Percentiles rank a stretch among this genome's conserved stretches.
Conservation (phyloP, 768 basidiomycete species). For the Naganishia antarctica region DNA sequence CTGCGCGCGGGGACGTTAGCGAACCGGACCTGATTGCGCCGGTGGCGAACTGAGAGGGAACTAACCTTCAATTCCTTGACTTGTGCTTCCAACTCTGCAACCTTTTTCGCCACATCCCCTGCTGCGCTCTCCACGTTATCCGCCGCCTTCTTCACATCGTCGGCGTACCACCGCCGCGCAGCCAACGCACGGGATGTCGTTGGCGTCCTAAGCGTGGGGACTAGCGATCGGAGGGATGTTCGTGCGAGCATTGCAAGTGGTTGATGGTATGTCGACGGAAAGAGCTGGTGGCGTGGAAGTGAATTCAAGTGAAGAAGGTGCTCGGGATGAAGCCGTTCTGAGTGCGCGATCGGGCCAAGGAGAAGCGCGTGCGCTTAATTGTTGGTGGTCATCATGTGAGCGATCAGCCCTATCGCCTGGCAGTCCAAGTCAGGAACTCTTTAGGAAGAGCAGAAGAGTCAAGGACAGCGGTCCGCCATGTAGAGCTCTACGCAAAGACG, state of each 20-base stretch:
- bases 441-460: too few species aligned
- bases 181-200: neutral
- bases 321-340: too few species aligned
- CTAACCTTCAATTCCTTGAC: slow-evolving; percentile 68
- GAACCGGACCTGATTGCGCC: neutral
- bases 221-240: neutral
- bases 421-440: too few species aligned
- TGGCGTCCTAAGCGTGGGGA: neutral
- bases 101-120: slow-evolving; percentile 37
- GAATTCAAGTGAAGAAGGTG: too few species aligned
- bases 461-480: too few species aligned
- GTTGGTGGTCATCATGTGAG: too few species aligned
- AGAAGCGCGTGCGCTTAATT: too few species aligned
- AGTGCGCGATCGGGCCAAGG: too few species aligned
- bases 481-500: too few species aligned
- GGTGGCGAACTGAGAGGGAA: slow-evolving; percentile 9
- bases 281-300: too few species aligned
- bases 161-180: neutral
- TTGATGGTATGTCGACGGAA: too few species aligned
- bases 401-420: too few species aligned
- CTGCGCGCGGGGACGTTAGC: slow-evolving; percentile 52
- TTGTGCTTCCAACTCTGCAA: slow-evolving; percentile 38
- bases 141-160: slow-evolving; percentile 20
- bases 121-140: slow-evolving; percentile 31
- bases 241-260: slow-evolving; percentile 1